Evolutionary conservation across 768 basidiomycete species (phyloP).

Genomic region (Hypholoma sublateritium): DNA sequence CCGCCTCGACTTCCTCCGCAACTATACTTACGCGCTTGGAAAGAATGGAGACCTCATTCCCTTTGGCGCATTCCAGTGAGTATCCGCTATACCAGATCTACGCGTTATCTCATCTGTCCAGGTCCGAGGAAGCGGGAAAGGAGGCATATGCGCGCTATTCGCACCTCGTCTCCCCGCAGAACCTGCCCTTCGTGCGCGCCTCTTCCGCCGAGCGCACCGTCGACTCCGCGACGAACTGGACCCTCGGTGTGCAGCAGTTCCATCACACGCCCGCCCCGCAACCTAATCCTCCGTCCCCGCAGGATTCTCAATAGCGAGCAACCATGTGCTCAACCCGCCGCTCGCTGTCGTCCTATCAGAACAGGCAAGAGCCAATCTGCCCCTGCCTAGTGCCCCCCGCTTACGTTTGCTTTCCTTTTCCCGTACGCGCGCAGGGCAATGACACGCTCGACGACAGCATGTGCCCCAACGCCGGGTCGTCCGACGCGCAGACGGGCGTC

Average conservation of each 20-base stretch:
- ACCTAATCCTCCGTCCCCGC: not conserved
- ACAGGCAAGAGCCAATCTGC: conserved; percentile 35
- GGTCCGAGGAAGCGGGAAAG: conserved; percentile 47
- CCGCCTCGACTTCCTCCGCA: conserved; percentile 53
- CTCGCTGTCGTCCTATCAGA: conserved; percentile 62
- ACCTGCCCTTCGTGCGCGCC: conserved; percentile 50
- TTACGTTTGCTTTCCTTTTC: not conserved
- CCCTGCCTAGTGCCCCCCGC: not conserved
- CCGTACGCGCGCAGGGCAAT: conserved; percentile 41
- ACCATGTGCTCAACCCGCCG: conserved; percentile 40
- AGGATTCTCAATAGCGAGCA: conserved; percentile 64
- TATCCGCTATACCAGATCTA: not conserved
- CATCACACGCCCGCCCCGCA: not conserved
- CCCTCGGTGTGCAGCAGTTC: conserved; percentile 42
- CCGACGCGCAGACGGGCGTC: conserved; percentile 39
- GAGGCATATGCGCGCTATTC: conserved; percentile 55
- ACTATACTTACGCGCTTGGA: conserved; percentile 61
- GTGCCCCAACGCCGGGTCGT: conserved; percentile 57
- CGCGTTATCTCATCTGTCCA: conserved; percentile 9
- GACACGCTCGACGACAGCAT: conserved; percentile 66
- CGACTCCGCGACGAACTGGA: conserved; percentile 75
- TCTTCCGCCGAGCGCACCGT: conserved; percentile 58
- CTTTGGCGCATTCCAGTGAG: conserved; percentile 66
- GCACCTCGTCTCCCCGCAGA: conserved; percentile 38
- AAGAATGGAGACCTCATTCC: conserved; percentile 53